These are phyloP conservation scores for Apiotrichum akiyoshidainum DNA, from an alignment of 1,284 basidiomycete species.

Conservation along the genomic window DNA sequence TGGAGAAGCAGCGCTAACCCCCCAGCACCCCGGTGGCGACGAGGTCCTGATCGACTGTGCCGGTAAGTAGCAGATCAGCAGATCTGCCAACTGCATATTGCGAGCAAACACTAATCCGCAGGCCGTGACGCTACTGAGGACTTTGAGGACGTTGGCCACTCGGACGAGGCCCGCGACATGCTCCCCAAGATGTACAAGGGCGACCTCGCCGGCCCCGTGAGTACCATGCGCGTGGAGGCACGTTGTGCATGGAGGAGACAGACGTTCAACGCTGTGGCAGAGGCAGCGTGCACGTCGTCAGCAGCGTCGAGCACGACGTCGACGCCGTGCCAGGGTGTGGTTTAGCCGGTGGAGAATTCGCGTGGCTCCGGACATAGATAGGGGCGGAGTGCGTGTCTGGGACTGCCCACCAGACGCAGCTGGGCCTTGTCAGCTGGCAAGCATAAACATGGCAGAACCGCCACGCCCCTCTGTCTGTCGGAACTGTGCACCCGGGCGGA, in stretches of 20 bases:
- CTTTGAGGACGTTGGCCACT: slow-evolving; percentile 99
- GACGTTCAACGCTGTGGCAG: no score
- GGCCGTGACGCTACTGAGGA: slow-evolving; percentile 92
- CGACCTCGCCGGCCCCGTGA: slow-evolving; percentile 64
- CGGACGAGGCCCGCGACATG: slow-evolving; percentile 91
- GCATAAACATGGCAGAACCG: no score
- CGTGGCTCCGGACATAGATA: no score
- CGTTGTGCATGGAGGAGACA: background rate
- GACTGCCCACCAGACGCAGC: no score
- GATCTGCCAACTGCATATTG: background rate
- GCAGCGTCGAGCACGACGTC: no score
- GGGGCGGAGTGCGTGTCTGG: no score
- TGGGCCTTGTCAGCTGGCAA: no score
- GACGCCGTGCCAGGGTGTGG: no score
- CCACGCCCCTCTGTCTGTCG: no score
- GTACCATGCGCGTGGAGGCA: slow-evolving; percentile 17
- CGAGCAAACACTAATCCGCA: slow-evolving; percentile 14
- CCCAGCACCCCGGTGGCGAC: slow-evolving; percentile 92
- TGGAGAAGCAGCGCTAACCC: slow-evolving; percentile 6
- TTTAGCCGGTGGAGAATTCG: no score
- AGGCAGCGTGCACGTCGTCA: no score
- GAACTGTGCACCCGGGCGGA: no score
- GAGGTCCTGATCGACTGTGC: slow-evolving; percentile 92
- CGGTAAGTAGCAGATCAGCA: slow-evolving; percentile 59
- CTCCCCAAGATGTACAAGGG: slow-evolving; percentile 74